Percentiles rank a stretch among this genome's conserved stretches.
Evolutionary conservation across 140 eudicot genomes (phyloP).

Genomic region (Erigeron philadelphicus): DNA sequence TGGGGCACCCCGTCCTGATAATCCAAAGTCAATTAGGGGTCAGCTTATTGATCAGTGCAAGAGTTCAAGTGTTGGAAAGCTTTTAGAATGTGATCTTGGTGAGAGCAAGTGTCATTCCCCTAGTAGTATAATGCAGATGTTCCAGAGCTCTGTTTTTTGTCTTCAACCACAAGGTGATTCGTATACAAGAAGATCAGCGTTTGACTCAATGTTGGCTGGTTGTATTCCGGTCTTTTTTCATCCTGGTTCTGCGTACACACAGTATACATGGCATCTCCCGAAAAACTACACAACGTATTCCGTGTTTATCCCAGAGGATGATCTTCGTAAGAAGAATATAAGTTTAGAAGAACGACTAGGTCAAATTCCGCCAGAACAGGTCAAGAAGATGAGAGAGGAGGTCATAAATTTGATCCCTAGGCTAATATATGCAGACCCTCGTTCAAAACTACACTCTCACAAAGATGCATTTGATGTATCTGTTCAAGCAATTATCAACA

Average conservation of each 20-base stretch:
- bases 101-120: slow-evolving; percentile 49
- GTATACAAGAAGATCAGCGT: slow-evolving; percentile 49
- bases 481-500: slow-evolving; percentile 38
- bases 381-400: slow-evolving; percentile 47
- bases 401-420: slow-evolving; percentile 50
- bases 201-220: slow-evolving; percentile 58
- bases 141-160: slow-evolving; percentile 49
- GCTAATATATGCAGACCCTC: slow-evolving; percentile 48
- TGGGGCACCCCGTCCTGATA: slow-evolving; percentile 50
- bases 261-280: slow-evolving; percentile 55
- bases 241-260: slow-evolving; percentile 53
- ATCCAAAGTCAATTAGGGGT: slow-evolving; percentile 40
- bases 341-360: slow-evolving; percentile 36
- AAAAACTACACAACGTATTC: slow-evolving; percentile 46
- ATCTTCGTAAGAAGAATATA: slow-evolving; percentile 32
- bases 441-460: slow-evolving; percentile 37
- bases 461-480: slow-evolving; percentile 57
- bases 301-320: slow-evolving; percentile 51
- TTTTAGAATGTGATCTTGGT: slow-evolving; percentile 41
- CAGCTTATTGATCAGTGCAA: slow-evolving; percentile 45
- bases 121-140: slow-evolving; percentile 45
- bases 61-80: slow-evolving; percentile 34
- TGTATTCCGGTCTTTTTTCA: slow-evolving; percentile 64
- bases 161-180: slow-evolving; percentile 68
- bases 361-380: slow-evolving; percentile 38